Base-by-base conservation (phyloP, 2,329 filamentous ascomycete genomes). In the Colletotrichum lini region DNA sequence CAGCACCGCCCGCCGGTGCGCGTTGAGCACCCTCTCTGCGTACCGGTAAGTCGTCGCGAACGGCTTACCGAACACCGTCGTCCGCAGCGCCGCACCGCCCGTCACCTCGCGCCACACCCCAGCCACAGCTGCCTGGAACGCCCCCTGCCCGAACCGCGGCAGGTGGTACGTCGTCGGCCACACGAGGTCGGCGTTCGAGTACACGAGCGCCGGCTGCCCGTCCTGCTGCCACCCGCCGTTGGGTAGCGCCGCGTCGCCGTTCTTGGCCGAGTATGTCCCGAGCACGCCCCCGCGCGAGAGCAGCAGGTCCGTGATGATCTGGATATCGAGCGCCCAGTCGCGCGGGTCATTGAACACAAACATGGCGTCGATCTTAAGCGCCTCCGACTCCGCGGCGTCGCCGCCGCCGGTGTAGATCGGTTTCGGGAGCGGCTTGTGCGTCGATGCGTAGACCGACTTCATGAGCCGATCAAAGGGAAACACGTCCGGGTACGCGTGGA, bases 341-440 rank as follows among this genome's bases (percentile, higher is more conserved):
- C 96, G 90, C 4, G 96, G 95, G 81, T 98, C 96, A 80, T 98
- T 97, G 87, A 96, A 98, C 8, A 98, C 93, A 77, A 98, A 93
- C 38, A 98, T 90, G 38, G 95, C 95, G 78, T 97, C 94, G 75
- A 99, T 92, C 76, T 94, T 95, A 58, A 96, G 86, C 12, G 85
- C 81, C 12, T 83, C 78, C 0, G 65, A 79, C 78, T 61, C 77
- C 63, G 72, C 82, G 73, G 82, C 84, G 78, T 75, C 82, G 72
- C 81, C 84, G 78, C 75, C 72, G 50, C 80, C 77, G 47, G 86
- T 79, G 62, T 84, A 81, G 73, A 88, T 83, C 15, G 84, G 85
- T 10, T 75, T 77, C 0, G 91, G 91, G 0, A 93, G 84, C 1
- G 89, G 88, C 47, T 87, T 86, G 18, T 89, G 86, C 67, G 88